Base-by-base conservation (phyloP, 768 basidiomycete species). In the Cubamyces sp. region DNA sequence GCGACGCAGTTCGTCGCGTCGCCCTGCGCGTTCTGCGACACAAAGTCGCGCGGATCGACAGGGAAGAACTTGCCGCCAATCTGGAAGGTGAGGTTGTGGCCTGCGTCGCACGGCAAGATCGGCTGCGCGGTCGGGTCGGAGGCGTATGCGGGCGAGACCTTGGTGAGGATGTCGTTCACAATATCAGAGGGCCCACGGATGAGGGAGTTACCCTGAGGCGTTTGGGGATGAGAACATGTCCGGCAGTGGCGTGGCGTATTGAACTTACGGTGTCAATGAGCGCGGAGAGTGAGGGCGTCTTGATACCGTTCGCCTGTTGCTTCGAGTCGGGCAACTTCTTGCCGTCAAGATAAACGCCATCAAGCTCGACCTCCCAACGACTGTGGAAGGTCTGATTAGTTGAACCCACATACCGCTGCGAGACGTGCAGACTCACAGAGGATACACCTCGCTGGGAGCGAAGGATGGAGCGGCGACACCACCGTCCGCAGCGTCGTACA, bases 11-110 rank as follows among this genome's bases (percentile, higher is more conserved):
- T 67, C 23, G 74, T 68, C 0, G 82, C 76, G 45, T 78, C 71
- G 46, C 77, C 75, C 0, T 18, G 25, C 51, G 68, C 76, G 9
- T 73, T 76, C 66, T 83, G 83, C 5, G 73, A 70, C 16, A 81
- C 74, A 62, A 92, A 87, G 73, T 92, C 91, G 40, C 89, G 84
- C 21, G 90, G 87, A 71, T 92, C 91, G 30, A 92, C 81, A 1
- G 88, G 85, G 76, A 92, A 93, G 48, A 84, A 69, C 66, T 79
- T 76, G 5, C 91, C 90, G 16, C 84, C 87, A 48, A 93, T 90
- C 64, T 84, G 76, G 73, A 92, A 93, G 1, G 81, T 74, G 41
- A 92, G 76, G 0, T 74, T 84, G 67, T 91, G 91, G 0, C 86
- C 80, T 16, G 80, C 78, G 0, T 79, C 71, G 72, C 91, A 92